Evolutionary conservation across 2,329 filamentous ascomycete genomes (phyloP), one percentile per base, ranked within the genome.

Genomic region (Cytospora mali): DNA sequence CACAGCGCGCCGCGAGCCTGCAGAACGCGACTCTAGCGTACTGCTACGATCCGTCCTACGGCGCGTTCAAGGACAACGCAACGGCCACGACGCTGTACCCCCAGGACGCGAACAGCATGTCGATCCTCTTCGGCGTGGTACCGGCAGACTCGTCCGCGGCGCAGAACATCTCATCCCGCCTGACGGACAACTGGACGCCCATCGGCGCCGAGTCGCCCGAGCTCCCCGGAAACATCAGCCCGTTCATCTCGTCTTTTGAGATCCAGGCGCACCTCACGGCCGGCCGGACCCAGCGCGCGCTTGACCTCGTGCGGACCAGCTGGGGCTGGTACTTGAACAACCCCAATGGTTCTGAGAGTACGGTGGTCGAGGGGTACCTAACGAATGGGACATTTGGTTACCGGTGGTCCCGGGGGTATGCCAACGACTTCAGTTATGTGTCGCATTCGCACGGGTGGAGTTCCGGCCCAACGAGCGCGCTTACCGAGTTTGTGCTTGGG

Each of bases 271-370:
- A 87, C 67, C 74, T 87, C 6, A 71, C 75, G 0, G 79, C 79
- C 0, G 75, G 78, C 0, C 75, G 79, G 62, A 70, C 84, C 1
- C 70, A 73, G 9, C 80, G 84, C 39, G 84, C 85, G 0, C 73
- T 88, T 0, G 76, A 82, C 13, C 77, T 88, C 18, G 81, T 88
- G 33, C 80, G 84, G 6, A 74, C 74, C 10, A 78, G 76, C 55
- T 88, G 85, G 85, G 85, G 85, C 13, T 86, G 83, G 82, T 87
- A 87, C 67, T 72, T 85, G 18, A 76, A 80, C 63, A 79, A 86
- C 62, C 77, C 80, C 1, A 81, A 84, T 66, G 84, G 84, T n/a
- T 87, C 85, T 0, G 75, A 80, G 61, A 82, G 79, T 49, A 88
- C 86, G 0, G 79, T 84, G 23, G 79, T 87, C 28, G 86, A 88